phyloP scores from a whole-genome alignment of 148 eudicot genomes.

The Diospyros lotus region DNA sequence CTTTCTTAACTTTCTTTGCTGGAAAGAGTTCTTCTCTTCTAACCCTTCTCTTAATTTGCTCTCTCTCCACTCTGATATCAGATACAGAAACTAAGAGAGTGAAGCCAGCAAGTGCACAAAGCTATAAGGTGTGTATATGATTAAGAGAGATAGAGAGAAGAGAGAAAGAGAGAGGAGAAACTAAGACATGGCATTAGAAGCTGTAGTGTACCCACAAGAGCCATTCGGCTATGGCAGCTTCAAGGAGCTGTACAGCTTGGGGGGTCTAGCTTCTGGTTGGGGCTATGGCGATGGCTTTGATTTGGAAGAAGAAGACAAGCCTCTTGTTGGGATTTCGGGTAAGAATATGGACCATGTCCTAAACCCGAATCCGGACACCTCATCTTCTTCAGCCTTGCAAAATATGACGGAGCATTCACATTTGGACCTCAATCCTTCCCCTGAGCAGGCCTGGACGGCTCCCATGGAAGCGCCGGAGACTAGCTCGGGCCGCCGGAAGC shows the following conservation, averaged over 20 bases:
- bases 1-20: not conserved
- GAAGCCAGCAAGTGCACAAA: not conserved
- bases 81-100: not conserved
- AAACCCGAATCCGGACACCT: conserved; percentile 11
- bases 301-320: not conserved
- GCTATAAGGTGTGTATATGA: conserved; percentile 4
- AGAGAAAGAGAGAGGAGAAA: not conserved
- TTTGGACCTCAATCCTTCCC: conserved; percentile 27
- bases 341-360: not conserved
- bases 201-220: conserved; percentile 42
- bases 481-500: conserved; percentile 24
- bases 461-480: conserved; percentile 15
- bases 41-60: not conserved
- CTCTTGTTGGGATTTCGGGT: not conserved
- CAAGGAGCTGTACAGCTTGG: conserved; percentile 18
- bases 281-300: not conserved
- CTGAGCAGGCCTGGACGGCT: conserved; percentile 28
- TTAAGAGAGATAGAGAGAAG: not conserved
- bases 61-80: too few species aligned
- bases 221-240: conserved; percentile 17
- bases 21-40: not conserved
- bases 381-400: conserved; percentile 17
- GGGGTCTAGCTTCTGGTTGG: conserved; percentile 6
- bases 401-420: conserved; percentile 9
- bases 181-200: conserved; percentile 45